These are phyloP conservation scores for Parmelia sp. DNA, from an alignment of 495 filamentous ascomycete genomes.

Conservation along the genomic window DNA sequence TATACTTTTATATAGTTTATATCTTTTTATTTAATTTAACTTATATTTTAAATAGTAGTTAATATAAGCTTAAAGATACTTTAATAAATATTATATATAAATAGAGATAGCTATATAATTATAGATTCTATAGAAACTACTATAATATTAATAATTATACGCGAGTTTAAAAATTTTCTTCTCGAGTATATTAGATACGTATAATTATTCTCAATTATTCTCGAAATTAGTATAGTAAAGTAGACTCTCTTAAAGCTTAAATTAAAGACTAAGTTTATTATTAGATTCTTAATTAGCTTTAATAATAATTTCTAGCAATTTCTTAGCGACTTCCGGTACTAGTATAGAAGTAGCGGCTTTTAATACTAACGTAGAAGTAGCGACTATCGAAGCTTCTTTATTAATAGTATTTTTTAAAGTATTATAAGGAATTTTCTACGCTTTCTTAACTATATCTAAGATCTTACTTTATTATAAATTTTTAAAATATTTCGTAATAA, in stretches of 20 bases:
- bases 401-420: not conserved
- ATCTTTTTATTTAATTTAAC: not conserved
- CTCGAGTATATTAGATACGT: not conserved
- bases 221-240: too few species aligned
- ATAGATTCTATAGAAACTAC: not conserved
- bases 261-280: not conserved
- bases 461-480: conserved; percentile 5
- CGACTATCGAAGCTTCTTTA: too few species aligned
- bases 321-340: too few species aligned
- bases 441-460: not conserved
- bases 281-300: not conserved
- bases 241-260: not conserved
- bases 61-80: not conserved
- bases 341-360: too few species aligned
- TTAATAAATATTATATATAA: too few species aligned
- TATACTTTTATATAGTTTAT: not conserved
- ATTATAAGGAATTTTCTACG: not conserved
- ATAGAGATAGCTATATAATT: not conserved
- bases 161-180: not conserved
- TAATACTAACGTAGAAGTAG: too few species aligned
- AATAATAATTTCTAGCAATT: not conserved
- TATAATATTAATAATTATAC: not conserved
- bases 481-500: not conserved
- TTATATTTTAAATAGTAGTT: conserved; percentile 9
- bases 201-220: not conserved